Evolutionary conservation across 768 basidiomycete species (phyloP).

Genomic region (Dentipellis fragilis): DNA sequence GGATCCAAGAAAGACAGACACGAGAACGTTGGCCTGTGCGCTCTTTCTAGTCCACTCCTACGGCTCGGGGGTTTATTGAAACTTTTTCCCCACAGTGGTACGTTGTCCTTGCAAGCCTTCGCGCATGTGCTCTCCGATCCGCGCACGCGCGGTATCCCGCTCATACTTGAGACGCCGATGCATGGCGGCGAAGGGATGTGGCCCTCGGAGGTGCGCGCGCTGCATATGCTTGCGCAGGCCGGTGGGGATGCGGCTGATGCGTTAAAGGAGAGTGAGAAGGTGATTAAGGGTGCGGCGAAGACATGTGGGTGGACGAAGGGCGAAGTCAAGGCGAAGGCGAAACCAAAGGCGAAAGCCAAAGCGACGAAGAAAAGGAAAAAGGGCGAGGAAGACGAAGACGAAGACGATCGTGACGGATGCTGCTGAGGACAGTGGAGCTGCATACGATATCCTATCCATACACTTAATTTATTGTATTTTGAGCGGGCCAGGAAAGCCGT

Average conservation of each 20-base stretch:
- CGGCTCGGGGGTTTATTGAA: not conserved
- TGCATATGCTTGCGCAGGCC: not conserved
- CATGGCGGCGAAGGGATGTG: conserved; percentile 31
- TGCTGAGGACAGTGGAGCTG: not conserved
- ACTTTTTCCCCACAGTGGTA: conserved; percentile 41
- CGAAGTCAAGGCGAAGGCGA: not conserved
- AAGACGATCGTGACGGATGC: not conserved
- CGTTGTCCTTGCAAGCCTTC: conserved; percentile 56
- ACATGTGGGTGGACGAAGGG: not conserved
- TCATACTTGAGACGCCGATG: conserved; percentile 76
- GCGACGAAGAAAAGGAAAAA: not conserved
- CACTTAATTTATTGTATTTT: too few species aligned
- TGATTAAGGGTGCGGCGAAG: not conserved
- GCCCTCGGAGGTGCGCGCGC: not conserved
- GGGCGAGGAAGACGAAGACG: not conserved
- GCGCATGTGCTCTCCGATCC: conserved; percentile 57
- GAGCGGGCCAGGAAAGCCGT: too few species aligned
- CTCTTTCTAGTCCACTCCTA: conserved; percentile 6
- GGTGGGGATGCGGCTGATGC: not conserved
- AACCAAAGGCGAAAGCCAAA: not conserved
- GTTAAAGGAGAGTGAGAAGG: not conserved
- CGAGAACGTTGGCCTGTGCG: conserved; percentile 77
- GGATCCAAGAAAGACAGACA: conserved; percentile 69
- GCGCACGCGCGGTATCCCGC: conserved; percentile 58
- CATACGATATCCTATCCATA: not conserved